A percentile compares a stretch with the other conserved stretches of the same genome.
Conservation (phyloP, 164 flowering plant genomes). For the Malania oleifera region DNA sequence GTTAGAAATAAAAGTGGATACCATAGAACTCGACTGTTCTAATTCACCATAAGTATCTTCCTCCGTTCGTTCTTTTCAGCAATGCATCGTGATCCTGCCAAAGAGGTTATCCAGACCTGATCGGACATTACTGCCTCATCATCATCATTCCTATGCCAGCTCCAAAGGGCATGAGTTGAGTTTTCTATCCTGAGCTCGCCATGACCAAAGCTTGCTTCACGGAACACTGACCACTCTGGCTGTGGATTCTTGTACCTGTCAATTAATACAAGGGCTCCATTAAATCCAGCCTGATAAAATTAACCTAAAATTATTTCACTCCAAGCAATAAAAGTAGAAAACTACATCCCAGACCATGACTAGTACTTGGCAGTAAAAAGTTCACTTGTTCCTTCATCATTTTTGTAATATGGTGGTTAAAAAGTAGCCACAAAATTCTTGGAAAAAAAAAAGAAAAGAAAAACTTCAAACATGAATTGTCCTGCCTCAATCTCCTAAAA, state of each 20-base stretch:
- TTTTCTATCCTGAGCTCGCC: slow-evolving; percentile 80
- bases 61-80: slow-evolving; percentile 34
- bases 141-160: slow-evolving; percentile 95
- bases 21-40: slow-evolving; percentile 3
- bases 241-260: slow-evolving; percentile 60
- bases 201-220: slow-evolving; percentile 98
- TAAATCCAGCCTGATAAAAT: too few relatives aligned
- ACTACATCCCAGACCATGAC: too few relatives aligned
- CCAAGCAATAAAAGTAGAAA: too few relatives aligned
- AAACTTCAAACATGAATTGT: not conserved
- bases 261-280: not conserved
- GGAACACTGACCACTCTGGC: slow-evolving; percentile 90
- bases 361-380: too few relatives aligned
- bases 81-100: slow-evolving; percentile 55
- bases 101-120: slow-evolving; percentile 72
- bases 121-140: slow-evolving; percentile 83
- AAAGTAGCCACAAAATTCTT: not conserved
- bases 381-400: too few relatives aligned
- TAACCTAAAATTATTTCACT: too few relatives aligned
- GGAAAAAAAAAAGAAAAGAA: not conserved
- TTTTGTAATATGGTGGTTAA: not conserved
- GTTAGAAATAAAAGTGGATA: not conserved
- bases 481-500: not conserved
- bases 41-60: slow-evolving; percentile 45
- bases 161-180: slow-evolving; percentile 79